Evolutionary conservation across 208 protist genomes (phyloP).

Genomic region (Leishmania lainsoni): DNA sequence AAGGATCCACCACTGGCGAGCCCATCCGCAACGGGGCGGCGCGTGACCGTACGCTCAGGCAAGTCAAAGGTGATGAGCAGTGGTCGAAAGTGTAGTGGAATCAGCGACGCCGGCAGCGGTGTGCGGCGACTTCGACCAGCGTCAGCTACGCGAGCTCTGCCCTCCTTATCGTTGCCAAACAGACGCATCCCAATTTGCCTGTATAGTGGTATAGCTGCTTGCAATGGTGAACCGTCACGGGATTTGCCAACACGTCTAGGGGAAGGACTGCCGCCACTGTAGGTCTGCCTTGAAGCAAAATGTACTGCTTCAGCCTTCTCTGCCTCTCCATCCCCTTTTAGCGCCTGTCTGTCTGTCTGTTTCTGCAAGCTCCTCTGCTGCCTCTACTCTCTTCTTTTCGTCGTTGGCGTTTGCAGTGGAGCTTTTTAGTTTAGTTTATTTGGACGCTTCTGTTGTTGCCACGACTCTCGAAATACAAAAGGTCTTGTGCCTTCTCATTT

Average conservation of each 20-base stretch:
- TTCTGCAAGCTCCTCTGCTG: background rate
- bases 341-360: background rate
- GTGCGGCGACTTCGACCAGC: slow-evolving; percentile 11
- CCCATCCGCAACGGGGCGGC: slow-evolving; percentile 27
- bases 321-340: background rate
- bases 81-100: background rate
- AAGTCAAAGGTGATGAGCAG: slow-evolving; percentile 10
- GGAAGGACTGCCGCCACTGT: slow-evolving; percentile 27
- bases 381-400: background rate
- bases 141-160: background rate
- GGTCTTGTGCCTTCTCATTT: background rate
- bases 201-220: background rate
- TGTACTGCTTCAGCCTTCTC: background rate
- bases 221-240: background rate
- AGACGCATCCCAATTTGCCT: background rate
- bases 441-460: background rate
- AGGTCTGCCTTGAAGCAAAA: background rate
- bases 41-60: slow-evolving; percentile 17
- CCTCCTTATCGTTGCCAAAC: slow-evolving; percentile 2
- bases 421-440: background rate
- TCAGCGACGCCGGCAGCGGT: background rate
- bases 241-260: background rate
- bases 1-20: slow-evolving; percentile 23
- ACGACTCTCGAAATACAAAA: background rate
- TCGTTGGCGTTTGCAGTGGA: background rate